Evolutionary conservation across 148 eudicot genomes (phyloP).

Genomic region (Linanthus parryae): DNA sequence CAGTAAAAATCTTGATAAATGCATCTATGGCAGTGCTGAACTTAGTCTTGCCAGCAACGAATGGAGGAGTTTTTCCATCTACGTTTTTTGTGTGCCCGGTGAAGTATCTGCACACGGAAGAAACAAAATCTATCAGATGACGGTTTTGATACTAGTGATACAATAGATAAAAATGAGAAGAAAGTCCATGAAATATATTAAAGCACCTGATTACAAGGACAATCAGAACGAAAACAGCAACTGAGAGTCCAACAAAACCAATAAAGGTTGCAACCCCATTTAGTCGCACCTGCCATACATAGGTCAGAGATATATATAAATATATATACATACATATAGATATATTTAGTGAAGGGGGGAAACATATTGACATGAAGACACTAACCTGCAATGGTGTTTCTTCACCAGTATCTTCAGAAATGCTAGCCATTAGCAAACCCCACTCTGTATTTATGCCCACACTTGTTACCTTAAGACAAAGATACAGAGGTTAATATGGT

Average conservation of each 20-base stretch:
- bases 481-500: background rate
- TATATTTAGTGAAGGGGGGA: background rate
- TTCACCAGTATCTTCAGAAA: constrained; percentile 97
- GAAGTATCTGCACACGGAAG: constrained; percentile 45
- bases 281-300: constrained; percentile 57
- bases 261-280: constrained; percentile 96
- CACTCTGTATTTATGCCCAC: constrained; percentile 97
- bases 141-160: too few species aligned
- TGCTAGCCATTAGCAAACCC: constrained; percentile 98
- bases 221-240: constrained; percentile 59
- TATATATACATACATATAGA: too few species aligned
- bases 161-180: background rate
- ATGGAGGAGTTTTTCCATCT: constrained; percentile 37
- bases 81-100: constrained; percentile 50
- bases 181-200: background rate
- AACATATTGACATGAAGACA: background rate
- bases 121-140: background rate
- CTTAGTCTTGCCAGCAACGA: constrained; percentile 53
- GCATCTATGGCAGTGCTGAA: constrained; percentile 67
- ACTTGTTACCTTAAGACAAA: constrained; percentile 63
- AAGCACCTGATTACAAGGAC: constrained; percentile 63
- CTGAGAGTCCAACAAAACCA: constrained; percentile 74
- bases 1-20: constrained; percentile 74
- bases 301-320: background rate
- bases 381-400: constrained; percentile 96